Evolutionary conservation across 2,329 filamentous ascomycete genomes (phyloP).

Genomic region (Cryphonectria japonica): DNA sequence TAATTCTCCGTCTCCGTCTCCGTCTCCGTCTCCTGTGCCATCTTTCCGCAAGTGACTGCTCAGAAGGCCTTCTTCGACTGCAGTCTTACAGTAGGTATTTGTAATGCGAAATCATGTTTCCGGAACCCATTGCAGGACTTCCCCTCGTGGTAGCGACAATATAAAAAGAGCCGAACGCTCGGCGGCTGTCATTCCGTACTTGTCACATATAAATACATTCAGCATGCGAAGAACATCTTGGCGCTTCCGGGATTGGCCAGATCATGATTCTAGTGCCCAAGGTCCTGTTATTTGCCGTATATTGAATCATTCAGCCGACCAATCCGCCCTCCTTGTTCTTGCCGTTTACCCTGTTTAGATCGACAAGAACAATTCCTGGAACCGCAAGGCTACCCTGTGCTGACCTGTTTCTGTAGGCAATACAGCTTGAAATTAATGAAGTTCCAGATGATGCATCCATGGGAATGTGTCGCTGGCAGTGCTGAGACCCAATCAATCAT

Average conservation of each 20-base stretch:
- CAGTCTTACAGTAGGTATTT: not conserved
- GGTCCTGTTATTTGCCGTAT: slow-evolving; percentile 17
- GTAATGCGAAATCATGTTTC: not conserved
- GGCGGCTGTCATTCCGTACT: slow-evolving; percentile 18
- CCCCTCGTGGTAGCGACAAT: not conserved
- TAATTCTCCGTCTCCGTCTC: not conserved
- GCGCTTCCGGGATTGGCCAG: not conserved
- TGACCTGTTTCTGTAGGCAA: not conserved
- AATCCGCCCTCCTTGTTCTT: slow-evolving; percentile 5
- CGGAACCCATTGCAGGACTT: not conserved
- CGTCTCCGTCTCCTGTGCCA: not conserved
- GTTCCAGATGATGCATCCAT: too few species aligned
- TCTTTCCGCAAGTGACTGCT: not conserved
- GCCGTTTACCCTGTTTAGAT: slow-evolving; percentile 12
- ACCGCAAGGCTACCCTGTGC: slow-evolving; percentile 1
- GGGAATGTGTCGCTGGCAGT: not conserved
- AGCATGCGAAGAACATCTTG: slow-evolving; percentile 6
- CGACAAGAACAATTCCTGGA: slow-evolving; percentile 2
- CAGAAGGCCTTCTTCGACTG: not conserved
- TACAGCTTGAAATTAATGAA: slow-evolving; percentile 10
- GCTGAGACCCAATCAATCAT: not conserved
- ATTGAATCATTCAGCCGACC: slow-evolving; percentile 23
- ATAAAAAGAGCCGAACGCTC: slow-evolving; percentile 1
- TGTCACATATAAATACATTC: slow-evolving; percentile 11
- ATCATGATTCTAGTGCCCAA: not conserved